Percentiles rank a stretch among this genome's conserved stretches.
Evolutionary conservation across 169 alveolate genomes (phyloP).

Genomic region (Plasmodium malariae): DNA sequence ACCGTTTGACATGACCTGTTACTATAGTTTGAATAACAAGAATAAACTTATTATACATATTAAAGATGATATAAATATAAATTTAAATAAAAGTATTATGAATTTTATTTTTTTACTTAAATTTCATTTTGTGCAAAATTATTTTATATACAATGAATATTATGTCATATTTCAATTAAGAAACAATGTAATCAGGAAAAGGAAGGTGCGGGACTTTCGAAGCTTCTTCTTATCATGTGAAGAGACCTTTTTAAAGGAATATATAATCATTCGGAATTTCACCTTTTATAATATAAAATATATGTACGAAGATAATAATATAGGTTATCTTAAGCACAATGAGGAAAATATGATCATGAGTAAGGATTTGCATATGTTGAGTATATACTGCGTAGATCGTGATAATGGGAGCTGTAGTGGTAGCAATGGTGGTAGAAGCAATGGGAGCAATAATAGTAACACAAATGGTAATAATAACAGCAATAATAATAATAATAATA

Average conservation of each 20-base stretch:
- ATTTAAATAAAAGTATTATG: conserved; percentile 18
- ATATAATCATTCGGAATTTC: conserved; percentile 28
- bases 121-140: conserved; percentile 7
- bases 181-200: not conserved
- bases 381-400: conserved; percentile 7
- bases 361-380: conserved; percentile 14
- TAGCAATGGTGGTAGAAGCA: not conserved
- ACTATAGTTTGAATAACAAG: conserved; percentile 16
- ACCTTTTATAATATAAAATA: conserved; percentile 29
- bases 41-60: conserved; percentile 24
- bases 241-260: conserved; percentile 3
- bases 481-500: not conserved
- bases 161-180: not conserved
- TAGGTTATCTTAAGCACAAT: conserved; percentile 25
- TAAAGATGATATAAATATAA: conserved; percentile 33
- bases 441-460: not conserved
- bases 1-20: conserved; percentile 24
- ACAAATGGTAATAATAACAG: not conserved
- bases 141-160: conserved; percentile 36
- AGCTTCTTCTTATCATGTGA: not conserved
- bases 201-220: conserved; percentile 41
- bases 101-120: conserved; percentile 32
- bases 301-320: conserved; percentile 26
- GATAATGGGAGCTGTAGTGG: not conserved
- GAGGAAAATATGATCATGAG: conserved; percentile 11